Conservation (phyloP, 1,139 yeast genomes). For the Yamadazyma triangularis region DNA sequence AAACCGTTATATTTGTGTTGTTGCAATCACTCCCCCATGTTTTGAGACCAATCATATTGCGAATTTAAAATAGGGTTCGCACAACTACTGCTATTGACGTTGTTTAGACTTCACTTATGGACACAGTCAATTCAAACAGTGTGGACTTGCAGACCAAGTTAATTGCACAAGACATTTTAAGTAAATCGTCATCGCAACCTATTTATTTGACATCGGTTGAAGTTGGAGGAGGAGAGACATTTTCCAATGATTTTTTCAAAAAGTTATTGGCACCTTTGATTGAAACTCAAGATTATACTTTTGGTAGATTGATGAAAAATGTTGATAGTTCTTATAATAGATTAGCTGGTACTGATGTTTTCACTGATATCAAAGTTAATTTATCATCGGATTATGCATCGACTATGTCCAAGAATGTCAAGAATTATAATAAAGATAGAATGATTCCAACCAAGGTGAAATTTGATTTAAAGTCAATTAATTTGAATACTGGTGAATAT, state of each 20-base stretch:
- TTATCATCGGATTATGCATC: slow-evolving; percentile 31
- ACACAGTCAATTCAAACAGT: slow-evolving; percentile 5
- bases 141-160: slow-evolving; percentile 24
- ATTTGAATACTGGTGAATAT: slow-evolving; percentile 33
- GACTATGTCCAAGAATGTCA: slow-evolving; percentile 20
- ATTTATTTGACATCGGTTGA: slow-evolving; percentile 43
- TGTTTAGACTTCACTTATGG: too few species aligned
- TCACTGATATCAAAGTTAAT: slow-evolving; percentile 30
- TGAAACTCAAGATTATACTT: slow-evolving; percentile 40
- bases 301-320: slow-evolving; percentile 32
- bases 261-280: slow-evolving; percentile 44
- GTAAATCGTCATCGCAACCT: slow-evolving; percentile 34
- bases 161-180: slow-evolving; percentile 29
- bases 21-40: too few species aligned
- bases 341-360: slow-evolving; percentile 40
- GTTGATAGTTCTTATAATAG: slow-evolving; percentile 24
- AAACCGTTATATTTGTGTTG: too few species aligned
- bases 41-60: too few species aligned
- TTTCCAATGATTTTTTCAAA: slow-evolving; percentile 41
- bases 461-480: slow-evolving; percentile 30
- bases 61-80: too few species aligned
- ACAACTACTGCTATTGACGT: too few species aligned
- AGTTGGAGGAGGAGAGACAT: slow-evolving; percentile 46
- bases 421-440: slow-evolving; percentile 30
- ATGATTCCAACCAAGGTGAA: slow-evolving; percentile 36